These are phyloP conservation scores for Sclerotinia spermophila DNA, from an alignment of 2,329 filamentous ascomycete genomes.

Conservation along the genomic window DNA sequence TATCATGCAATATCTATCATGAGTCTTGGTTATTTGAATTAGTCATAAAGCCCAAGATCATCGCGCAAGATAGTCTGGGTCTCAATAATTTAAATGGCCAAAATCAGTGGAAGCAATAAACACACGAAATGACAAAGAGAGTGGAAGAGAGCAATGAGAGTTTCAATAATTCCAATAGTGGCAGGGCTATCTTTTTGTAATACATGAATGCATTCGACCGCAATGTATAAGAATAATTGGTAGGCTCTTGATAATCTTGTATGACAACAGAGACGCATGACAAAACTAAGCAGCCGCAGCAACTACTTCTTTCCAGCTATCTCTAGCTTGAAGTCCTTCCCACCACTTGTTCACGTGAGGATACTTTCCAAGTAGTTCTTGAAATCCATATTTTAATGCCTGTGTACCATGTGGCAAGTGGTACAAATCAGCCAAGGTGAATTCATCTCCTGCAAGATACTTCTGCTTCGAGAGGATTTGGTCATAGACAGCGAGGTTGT, in stretches of 20 bases:
- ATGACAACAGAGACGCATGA: background rate
- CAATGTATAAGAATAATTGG: background rate
- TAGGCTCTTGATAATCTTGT: background rate
- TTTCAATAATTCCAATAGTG: background rate
- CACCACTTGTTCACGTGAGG: constrained; percentile 18
- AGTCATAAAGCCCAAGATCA: background rate
- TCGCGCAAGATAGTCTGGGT: background rate
- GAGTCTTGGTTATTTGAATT: background rate
- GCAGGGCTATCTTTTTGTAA: background rate
- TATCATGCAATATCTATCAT: background rate
- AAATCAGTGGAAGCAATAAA: background rate
- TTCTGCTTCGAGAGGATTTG: constrained; percentile 25
- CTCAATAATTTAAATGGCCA: background rate
- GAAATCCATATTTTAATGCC: constrained; percentile 15
- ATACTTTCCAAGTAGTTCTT: constrained; percentile 7
- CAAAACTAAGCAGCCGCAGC: background rate
- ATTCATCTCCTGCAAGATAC: constrained; percentile 28
- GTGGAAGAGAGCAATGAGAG: background rate
- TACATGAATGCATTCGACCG: background rate
- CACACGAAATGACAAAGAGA: background rate
- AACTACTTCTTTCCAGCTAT: constrained; percentile 18
- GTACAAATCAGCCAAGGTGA: constrained; percentile 27
- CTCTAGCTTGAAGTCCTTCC: constrained; percentile 16
- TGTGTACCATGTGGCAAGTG: constrained; percentile 23
- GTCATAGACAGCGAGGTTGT: constrained; percentile 24